Evolutionary conservation across 139 green algal genomes (phyloP).

Genomic region (Micractinium conductrix): DNA sequence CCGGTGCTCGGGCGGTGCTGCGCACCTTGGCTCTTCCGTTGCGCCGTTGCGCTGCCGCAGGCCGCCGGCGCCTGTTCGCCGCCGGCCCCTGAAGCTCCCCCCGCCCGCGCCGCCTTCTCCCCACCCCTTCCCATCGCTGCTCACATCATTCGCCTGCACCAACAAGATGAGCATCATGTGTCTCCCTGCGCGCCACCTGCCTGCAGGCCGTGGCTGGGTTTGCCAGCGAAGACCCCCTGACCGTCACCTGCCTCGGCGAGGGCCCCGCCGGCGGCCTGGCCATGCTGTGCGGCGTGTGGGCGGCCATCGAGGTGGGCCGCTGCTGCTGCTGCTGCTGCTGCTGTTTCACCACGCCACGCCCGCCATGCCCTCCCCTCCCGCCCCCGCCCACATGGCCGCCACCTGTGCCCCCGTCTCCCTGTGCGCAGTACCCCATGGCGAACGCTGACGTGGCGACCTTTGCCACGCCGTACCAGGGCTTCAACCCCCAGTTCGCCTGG

Average conservation of each 20-base stretch:
- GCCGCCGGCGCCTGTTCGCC: no score
- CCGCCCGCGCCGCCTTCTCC: no score
- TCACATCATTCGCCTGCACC: neutral
- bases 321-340: no score
- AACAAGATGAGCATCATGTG: no score
- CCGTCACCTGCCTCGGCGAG: conserved; percentile 16
- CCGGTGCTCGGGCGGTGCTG: no score
- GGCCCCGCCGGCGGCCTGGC: conserved; percentile 25
- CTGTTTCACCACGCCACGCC: no score
- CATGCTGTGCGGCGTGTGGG: conserved; percentile 15
- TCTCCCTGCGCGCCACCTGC: no score
- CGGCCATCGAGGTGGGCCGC: neutral
- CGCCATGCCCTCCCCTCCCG: no score
- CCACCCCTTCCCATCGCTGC: neutral
- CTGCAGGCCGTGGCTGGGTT: neutral
- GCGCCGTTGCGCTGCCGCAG: neutral
- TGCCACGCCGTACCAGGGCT: neutral
- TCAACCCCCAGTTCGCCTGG: conserved; percentile 40
- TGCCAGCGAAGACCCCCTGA: neutral
- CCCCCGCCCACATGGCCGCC: no score
- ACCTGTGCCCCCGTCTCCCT: neutral
- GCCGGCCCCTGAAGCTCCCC: no score
- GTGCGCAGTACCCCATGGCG: conserved; percentile 11
- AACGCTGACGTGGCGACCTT: conserved; percentile 39
- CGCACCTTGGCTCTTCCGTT: neutral